These are phyloP conservation scores for Nakazawaea ishiwadae DNA, from an alignment of 805 yeast genomes.

Conservation along the genomic window DNA sequence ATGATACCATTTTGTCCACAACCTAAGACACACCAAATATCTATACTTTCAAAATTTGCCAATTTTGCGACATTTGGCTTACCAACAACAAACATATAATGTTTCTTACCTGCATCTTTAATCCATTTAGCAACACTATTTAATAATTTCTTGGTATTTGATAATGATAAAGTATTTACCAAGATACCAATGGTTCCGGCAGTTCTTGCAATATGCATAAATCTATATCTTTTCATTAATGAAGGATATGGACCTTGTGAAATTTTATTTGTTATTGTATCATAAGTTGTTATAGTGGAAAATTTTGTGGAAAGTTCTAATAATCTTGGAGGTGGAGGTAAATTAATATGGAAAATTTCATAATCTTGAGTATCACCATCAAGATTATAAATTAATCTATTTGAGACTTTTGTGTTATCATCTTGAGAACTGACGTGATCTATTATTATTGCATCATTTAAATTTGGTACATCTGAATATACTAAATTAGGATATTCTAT, in stretches of 20 bases:
- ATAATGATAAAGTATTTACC: constrained; percentile 82
- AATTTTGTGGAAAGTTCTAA: constrained; percentile 74
- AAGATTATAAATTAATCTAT: constrained; percentile 27
- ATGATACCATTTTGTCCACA: constrained; percentile 94
- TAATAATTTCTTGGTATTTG: constrained; percentile 66
- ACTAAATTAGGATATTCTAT: constrained; percentile 28
- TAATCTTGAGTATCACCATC: constrained; percentile 37
- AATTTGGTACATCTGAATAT: constrained; percentile 36
- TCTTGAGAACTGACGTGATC: constrained; percentile 15
- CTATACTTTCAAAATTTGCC: constrained; percentile 93
- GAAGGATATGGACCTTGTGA: constrained; percentile 68
- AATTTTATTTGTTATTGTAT: constrained; percentile 31
- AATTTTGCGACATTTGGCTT: constrained; percentile 96
- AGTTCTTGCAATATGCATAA: constrained; percentile 83
- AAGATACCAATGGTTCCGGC: constrained; percentile 91
- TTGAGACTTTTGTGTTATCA: constrained; percentile 12
- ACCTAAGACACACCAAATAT: constrained; percentile 91
- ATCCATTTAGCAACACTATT: constrained; percentile 58
- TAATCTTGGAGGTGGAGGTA: constrained; percentile 75
- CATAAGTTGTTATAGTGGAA: constrained; percentile 43
- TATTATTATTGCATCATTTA: constrained; percentile 20
- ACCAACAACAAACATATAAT: constrained; percentile 92
- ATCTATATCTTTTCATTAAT: constrained; percentile 76
- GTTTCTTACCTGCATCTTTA: constrained; percentile 78
- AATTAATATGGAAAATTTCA: constrained; percentile 62